Evolutionary conservation across 2,329 filamentous ascomycete genomes (phyloP), one percentile per base, ranked within the genome.

Genomic region (Botrytis fragariae): DNA sequence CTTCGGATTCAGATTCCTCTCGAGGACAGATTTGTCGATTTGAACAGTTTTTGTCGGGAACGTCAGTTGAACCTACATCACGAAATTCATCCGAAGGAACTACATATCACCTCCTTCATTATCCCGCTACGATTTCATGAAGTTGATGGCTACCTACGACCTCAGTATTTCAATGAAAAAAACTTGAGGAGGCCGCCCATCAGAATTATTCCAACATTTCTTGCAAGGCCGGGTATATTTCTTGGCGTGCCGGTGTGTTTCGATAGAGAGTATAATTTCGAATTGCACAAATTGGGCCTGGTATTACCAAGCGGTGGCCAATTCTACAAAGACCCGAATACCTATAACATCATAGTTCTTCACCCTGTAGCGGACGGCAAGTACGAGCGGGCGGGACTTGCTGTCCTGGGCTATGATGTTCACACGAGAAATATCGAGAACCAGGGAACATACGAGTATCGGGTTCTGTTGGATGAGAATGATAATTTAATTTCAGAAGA

Each of bases 381-480:
- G 22, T 51, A 51, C 48, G 48, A 51, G 48, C 48, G 48, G 10
- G 48, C 22, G 4, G 48, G 48, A 14, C 3, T 51, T 6, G 0
- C 3, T 51, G 4, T 4, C 1, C 45, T 51, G 22, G 0, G 0
- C 0, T 51, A n/a, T n/a, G 10, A 51, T n/a, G 0, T 2, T 51
- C 0, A 14, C 4, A 51, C 22, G 5, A 9, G 45, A 48, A 9
- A 25, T 25, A 9, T 48, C 3, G 9, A 10, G 6, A 37, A 37
- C 6, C 6, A 8, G 37, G 6, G 37, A 37, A 5, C 6, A 37
- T 6, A 37, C 37, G 37, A 37, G 37, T 37, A 37, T 37, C 6
- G 37, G 37, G 37, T 37, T 39, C 1, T 39, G 1, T 39, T 51
- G 10, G 4, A 51, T n/a, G 22, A 51, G n/a, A n/a, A 51, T 51